Evolutionary conservation across 345 rosid genomes (phyloP), one percentile per base, ranked within the genome.

Genomic region (Eucalyptus fibrosa): DNA sequence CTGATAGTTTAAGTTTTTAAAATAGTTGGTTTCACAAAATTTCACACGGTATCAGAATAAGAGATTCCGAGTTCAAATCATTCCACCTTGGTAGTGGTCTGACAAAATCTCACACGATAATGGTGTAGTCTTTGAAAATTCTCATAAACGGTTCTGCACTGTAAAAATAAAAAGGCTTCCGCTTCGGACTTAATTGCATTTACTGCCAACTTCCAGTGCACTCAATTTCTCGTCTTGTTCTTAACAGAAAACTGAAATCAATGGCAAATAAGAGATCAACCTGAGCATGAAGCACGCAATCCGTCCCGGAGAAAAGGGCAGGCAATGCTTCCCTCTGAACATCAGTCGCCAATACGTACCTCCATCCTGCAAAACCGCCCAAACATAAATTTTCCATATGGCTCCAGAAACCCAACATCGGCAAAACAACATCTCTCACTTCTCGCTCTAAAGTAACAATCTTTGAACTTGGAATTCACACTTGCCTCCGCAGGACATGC

Each of bases 231-330:
- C 45, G 28, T 77, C 4, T 40, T 77, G 45, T 21, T 77, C 83
- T 28, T 59, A 88, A 77, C 80, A 50, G 14, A 56, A 30, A 59
- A 89, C 60, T 10, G 11, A 72, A 86, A 51, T 9, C 45, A 50
- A 23, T n/a, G 19, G 26, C 17, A 23, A 42, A 55, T 32, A 81
- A 49, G 88, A 89, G 91, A 87, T 45, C 56, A 90, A 97, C 99
- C 96, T 97, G 99, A 62, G 99, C 97, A 90, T 97, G 99, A 89
- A 97, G 96, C 45, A 97, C 93, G 91, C 97, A 97, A 86, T 96
- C 99, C 77, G 89, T 93, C 53, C 98, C 94, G 2, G 93, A 92
- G 89, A 97, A 95, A 88, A 97, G 93, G 91, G 91, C 91, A 80
- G 99, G 97, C 49, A 97, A 88, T 89, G 96, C 97, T 91, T 96